Percentiles rank a stretch among this genome's conserved stretches.
These are phyloP conservation scores for Pulicaria dysenterica DNA, from an alignment of 129 eudicot genomes.

Conservation along the genomic window DNA sequence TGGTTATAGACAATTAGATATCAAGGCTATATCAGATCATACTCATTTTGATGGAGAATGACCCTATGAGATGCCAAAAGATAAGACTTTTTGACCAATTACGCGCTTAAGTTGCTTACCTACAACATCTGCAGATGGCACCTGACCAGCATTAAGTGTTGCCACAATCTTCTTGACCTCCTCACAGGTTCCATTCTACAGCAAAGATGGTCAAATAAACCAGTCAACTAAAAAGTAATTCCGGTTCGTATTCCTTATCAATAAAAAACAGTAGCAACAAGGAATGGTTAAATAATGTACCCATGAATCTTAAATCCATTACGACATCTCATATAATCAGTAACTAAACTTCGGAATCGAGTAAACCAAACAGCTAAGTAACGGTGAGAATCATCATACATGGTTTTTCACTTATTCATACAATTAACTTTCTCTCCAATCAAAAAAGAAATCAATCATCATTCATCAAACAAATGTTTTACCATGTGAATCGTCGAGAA, in stretches of 20 bases:
- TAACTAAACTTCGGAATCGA: neutral
- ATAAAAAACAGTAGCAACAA: neutral
- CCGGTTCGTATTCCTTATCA: neutral
- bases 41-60: neutral
- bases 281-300: too few species aligned
- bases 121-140: slow-evolving; percentile 72
- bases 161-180: slow-evolving; percentile 82
- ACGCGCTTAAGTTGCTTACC: slow-evolving; percentile 9
- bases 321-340: neutral
- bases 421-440: neutral
- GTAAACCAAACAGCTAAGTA: neutral
- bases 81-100: too few species aligned
- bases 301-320: neutral
- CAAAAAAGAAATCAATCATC: neutral
- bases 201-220: slow-evolving; percentile 14
- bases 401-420: neutral
- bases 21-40: neutral
- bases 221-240: slow-evolving; percentile 5
- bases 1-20: too few species aligned
- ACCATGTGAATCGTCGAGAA: slow-evolving; percentile 4
- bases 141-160: slow-evolving; percentile 66
- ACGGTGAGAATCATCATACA: neutral
- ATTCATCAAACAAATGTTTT: slow-evolving; percentile 9
- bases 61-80: too few species aligned
- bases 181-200: slow-evolving; percentile 77